These are phyloP conservation scores for Dichotomopilus funicola DNA, from an alignment of 2,329 filamentous ascomycete genomes.

Conservation along the genomic window DNA sequence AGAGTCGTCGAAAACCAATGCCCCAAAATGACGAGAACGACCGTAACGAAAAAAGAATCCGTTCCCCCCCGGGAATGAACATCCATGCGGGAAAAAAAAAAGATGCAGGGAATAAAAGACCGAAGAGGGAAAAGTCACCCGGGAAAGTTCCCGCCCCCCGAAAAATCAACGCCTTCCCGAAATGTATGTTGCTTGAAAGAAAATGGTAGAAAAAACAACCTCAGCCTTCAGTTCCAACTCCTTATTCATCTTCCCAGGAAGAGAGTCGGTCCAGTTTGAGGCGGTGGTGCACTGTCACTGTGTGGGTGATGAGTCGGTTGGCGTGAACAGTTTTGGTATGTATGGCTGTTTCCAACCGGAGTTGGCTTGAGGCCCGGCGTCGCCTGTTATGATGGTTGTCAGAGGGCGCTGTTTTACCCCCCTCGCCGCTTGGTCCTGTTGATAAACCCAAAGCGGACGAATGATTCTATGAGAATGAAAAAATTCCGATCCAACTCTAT, in stretches of 20 bases:
- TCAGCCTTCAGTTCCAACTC: too few species aligned
- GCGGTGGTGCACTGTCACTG: background rate
- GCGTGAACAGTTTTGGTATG: background rate
- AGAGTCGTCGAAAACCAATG: background rate
- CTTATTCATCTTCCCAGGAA: too few species aligned
- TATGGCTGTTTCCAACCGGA: too few species aligned
- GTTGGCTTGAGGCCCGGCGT: too few species aligned
- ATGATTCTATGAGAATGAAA: background rate
- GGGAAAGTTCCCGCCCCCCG: background rate
- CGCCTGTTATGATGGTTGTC: background rate
- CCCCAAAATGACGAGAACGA: background rate
- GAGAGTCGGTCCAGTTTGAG: too few species aligned
- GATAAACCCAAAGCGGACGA: slow-evolving; percentile 1
- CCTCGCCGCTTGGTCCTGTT: slow-evolving; percentile 8
- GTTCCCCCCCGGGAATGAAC: too few species aligned
- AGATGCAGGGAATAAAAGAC: background rate
- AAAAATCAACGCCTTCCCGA: background rate
- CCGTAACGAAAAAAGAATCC: background rate
- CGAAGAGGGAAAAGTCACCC: background rate
- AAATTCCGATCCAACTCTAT: background rate
- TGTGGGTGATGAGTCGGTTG: background rate
- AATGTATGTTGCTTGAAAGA: background rate
- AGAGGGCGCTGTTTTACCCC: background rate
- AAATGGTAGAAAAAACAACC: too few species aligned
- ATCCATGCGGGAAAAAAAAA: background rate